Base-by-base conservation (phyloP, 179 eudicot species). In the Sideroxylon spinosum region DNA sequence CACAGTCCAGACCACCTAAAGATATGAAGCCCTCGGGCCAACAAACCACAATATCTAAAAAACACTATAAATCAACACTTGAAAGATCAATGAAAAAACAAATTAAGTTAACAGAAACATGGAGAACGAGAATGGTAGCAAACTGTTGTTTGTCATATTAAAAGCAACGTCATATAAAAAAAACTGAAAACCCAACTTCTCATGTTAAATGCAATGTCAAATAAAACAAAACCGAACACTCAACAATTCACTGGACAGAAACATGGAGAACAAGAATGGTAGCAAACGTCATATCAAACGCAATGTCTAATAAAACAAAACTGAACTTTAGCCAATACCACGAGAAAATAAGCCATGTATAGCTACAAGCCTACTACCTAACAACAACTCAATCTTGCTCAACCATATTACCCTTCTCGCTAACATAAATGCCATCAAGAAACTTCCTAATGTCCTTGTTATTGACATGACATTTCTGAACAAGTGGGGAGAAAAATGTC, bases 381-480 rank as follows among this genome's bases (percentile, higher is more conserved):
- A 0, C 56, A 9, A 52, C 13, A 25, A 74, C 26, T 85, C 83
- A 82, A 59, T 78, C 81, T 61, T 78, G 81, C 70, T 76, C 72
- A 0, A 32, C 83, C 14, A 83, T 67, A 7, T 52, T 63, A 77
- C 88, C 88, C 80, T 85, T 85, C 83, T 85, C 85, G 26, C 87
- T 85, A 49, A 85, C 87, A 52, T 85, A 85, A 63, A 85, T 85
- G 80, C 87, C 87, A 6, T 85, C 85, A 78, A 85, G 85, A 67
- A 85, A 85, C 77, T 85, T 86, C 76, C 88, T 62, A 28, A 86
- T 86, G 75, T 86, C 88, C 57, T 86, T 86, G 80, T 84, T 86
- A 82, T 86, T 86, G 12, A 86, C 88, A 71, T 86, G 86, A 74
- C 86, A 83, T 83, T 86, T 83, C 86, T 83, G 86, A 68, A 9